These are phyloP conservation scores for Sicyos edulis DNA, from an alignment of 306 rosid genomes.

Conservation along the genomic window DNA sequence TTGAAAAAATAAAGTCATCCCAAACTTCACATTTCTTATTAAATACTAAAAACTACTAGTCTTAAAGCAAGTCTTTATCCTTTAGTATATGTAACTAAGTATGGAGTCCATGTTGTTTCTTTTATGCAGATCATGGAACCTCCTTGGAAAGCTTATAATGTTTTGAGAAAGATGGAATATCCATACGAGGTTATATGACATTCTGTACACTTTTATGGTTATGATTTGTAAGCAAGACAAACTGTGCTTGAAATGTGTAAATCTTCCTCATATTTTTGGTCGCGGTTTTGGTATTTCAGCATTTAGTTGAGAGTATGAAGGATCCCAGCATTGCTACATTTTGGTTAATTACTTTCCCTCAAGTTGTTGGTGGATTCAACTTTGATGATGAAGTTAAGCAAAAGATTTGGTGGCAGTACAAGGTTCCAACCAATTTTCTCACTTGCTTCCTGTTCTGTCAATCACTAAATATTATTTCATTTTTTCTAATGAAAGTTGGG, in stretches of 20 bases:
- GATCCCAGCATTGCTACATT: conserved; percentile 96
- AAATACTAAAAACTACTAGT: not conserved
- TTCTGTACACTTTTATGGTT: conserved; percentile 7
- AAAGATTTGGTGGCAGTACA: conserved; percentile 84
- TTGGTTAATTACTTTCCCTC: conserved; percentile 87
- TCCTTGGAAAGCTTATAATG: conserved; percentile 84
- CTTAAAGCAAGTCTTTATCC: not conserved
- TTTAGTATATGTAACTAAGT: not conserved
- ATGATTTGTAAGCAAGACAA: conserved; percentile 10
- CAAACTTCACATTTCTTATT: not conserved
- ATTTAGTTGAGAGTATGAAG: conserved; percentile 83
- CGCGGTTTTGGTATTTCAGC: conserved; percentile 39
- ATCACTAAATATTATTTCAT: not conserved
- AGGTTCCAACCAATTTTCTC: conserved; percentile 45
- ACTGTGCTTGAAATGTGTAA: not conserved
- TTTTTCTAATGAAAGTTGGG: no score
- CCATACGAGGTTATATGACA: conserved; percentile 64
- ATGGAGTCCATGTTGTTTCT: conserved; percentile 3
- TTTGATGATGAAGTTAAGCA: conserved; percentile 80
- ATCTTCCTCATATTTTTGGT: conserved; percentile 12
- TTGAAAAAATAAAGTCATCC: not conserved
- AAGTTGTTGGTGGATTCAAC: conserved; percentile 70
- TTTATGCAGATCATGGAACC: conserved; percentile 88
- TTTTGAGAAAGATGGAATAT: conserved; percentile 80
- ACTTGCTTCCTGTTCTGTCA: conserved; percentile 14